Base-by-base conservation (phyloP, 1,284 basidiomycete species). In the Abortiporus biennis region DNA sequence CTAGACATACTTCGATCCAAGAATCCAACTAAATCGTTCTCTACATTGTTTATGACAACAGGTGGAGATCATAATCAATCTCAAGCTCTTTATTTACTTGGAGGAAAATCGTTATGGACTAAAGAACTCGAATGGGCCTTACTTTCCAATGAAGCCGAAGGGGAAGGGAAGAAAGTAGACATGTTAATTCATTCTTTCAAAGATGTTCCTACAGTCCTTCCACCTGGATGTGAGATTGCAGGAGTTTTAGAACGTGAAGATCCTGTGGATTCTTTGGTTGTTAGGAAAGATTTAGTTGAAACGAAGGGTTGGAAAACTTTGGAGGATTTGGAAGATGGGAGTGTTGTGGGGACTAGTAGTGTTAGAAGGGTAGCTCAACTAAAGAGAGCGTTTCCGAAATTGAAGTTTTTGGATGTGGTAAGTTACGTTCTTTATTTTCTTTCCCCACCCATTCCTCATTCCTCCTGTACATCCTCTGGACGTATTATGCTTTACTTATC, bases 181-280 rank as follows among this genome's bases (percentile, higher is more conserved):
- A 83, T 97, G 69, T 82, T 99, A 54, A 85, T 99, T 16, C 96
- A 99, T 66, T 85, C 79, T 43, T 71, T 92, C 54, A 99, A 99
- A 65, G 96, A 99, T 62, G 80, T 98, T 16, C 95, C 95, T 8
- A 99, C 95, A 2, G 69, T 71, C 2, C 66, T 98, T 21, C 92
- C 92, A 0, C 76, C 79, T 0, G 91, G 91, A 1, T 94, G 90
- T 59, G 78, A 85, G 57, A 76, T 99, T 37, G 92, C 80, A 6
- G 92, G 88, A 4, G 83, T 98, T 47, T 61, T 92, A 47, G 79
- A 93, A 62, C 69, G 96, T 40, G 95, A 94, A 61, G 85, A 96
- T 61, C 91, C 91, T 0, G 76, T 87, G 41, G 96, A 99, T 58
- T 86, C 85, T 21, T 63, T 99, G 40, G 88, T 98, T 12, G 84